Percentiles rank a stretch among this genome's conserved stretches.
Evolutionary conservation across 768 basidiomycete species (phyloP).

Genomic region (Myochromella boudieri): DNA sequence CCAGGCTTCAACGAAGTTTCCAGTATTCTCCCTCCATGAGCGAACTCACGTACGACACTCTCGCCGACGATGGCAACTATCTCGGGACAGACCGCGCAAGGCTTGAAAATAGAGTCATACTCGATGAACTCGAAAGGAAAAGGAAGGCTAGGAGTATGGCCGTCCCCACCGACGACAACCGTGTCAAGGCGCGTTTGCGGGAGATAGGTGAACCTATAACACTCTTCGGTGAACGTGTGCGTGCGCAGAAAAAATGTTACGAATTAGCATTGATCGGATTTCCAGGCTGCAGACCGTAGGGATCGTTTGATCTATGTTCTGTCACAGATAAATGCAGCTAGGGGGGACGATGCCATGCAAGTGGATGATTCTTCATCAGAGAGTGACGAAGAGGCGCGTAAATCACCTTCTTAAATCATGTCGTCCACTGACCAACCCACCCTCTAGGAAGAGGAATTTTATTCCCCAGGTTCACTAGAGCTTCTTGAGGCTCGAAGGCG

Average conservation of each 20-base stretch:
- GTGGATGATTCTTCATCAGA: constrained; percentile 70
- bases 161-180: constrained; percentile 95
- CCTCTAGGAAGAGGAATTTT: constrained; percentile 93
- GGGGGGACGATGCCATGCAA: constrained; percentile 77
- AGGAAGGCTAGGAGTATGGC: constrained; percentile 92
- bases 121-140: constrained; percentile 97
- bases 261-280: constrained; percentile 13
- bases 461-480: constrained; percentile 86
- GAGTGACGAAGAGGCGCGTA: constrained; percentile 74
- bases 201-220: constrained; percentile 98
- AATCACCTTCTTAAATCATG: constrained; percentile 1
- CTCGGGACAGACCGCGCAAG: constrained; percentile 72
- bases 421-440: constrained; percentile 5
- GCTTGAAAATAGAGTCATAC: constrained; percentile 80
- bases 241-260: constrained; percentile 30
- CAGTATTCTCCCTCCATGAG: constrained; percentile 45
- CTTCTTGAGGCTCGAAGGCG: constrained; percentile 81
- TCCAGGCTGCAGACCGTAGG: constrained; percentile 89
- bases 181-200: constrained; percentile 84
- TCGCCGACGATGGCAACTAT: constrained; percentile 79
- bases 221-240: constrained; percentile 93
- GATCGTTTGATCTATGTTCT: constrained; percentile 94
- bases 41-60: constrained; percentile 73
- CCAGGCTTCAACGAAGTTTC: neutral
- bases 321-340: constrained; percentile 88